Base-by-base conservation (phyloP, 352 stramenopile species). In the Phytophthora cryptogea region DNA sequence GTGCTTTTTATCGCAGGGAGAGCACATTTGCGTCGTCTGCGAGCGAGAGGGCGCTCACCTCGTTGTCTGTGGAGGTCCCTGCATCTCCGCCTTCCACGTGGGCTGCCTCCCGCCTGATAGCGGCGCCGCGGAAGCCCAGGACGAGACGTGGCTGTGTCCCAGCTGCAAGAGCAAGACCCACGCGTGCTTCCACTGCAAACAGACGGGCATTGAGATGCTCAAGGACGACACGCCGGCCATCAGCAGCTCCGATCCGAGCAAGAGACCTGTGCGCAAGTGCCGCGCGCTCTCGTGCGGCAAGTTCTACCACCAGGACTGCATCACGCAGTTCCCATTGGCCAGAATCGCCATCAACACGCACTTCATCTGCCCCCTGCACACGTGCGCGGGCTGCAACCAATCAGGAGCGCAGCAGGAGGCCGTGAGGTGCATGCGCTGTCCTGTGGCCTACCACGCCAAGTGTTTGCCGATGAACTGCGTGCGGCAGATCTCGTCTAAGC, bases 331-430 rank as follows among this genome's bases (percentile, higher is more conserved):
- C 45, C 80, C 86, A 42, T 66, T 95, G 35, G 86, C 86, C 5
- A 64, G 86, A 16, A 78, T 78, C 46, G 84, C 86, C 11, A 90
- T 91, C 51, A 86, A 84, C 55, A 78, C 80, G 44, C 77, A 89
- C 55, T 95, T 95, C 52, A 95, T 95, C 42, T 95, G 86, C 52
- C 84, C 86, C 31, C 68, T 95, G 16, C 86, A 94, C 52, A 95
- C 86, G 44, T 95, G 86, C 35, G 76, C 83, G 9, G 72, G 74
- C 1, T 92, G 83, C 68, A 85, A 85, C 33, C 80, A 90, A 35
- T 92, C 83, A 8, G 83, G 83, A 8, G 81, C 79, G 14, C 85
- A 90, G 67, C 86, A 90, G 54, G 83, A 93, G 47, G 79, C 83
- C 0, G 85, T 95, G 30, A 65, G 80, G n/a, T 95, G 86, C 43